Evolutionary conservation across 1,284 basidiomycete species (phyloP).

Genomic region (Melanopsichium pennsylvanicum): DNA sequence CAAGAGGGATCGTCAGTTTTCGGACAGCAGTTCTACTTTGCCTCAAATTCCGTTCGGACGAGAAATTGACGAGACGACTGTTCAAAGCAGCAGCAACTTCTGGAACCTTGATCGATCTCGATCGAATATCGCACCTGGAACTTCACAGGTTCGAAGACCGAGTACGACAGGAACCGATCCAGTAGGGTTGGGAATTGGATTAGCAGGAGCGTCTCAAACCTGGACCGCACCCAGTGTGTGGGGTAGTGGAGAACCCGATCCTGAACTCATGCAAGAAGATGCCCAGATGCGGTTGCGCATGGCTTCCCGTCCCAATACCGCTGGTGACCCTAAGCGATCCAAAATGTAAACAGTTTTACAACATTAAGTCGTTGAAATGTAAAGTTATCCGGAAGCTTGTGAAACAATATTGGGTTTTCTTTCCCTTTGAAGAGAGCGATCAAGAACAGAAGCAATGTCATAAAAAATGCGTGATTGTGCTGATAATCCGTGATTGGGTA

Average conservation of each 20-base stretch:
- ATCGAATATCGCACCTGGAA: constrained; percentile 3
- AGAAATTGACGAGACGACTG: no score
- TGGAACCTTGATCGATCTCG: no score
- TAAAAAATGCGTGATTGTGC: no score
- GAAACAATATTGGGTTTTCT: not conserved
- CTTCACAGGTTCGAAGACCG: not conserved
- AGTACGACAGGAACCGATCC: constrained; percentile 2
- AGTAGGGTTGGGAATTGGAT: constrained; percentile 18
- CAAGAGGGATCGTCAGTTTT: not conserved
- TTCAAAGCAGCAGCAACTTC: no score
- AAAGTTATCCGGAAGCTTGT: not conserved
- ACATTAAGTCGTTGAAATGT: no score
- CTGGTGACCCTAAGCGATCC: not conserved
- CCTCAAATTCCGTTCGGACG: no score
- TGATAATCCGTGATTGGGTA: constrained; percentile 51
- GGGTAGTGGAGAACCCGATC: constrained; percentile 17
- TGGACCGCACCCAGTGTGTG: constrained; percentile 19
- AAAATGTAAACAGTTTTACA: no score
- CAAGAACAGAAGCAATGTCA: no score
- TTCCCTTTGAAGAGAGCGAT: no score
- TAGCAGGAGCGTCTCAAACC: constrained; percentile 1
- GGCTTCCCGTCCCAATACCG: constrained; percentile 4
- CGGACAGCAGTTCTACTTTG: no score
- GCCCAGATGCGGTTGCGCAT: constrained; percentile 28
- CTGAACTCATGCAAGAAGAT: constrained; percentile 17